Evolutionary conservation across 768 basidiomycete genomes (phyloP).

Genomic region (Panellus pusillus): DNA sequence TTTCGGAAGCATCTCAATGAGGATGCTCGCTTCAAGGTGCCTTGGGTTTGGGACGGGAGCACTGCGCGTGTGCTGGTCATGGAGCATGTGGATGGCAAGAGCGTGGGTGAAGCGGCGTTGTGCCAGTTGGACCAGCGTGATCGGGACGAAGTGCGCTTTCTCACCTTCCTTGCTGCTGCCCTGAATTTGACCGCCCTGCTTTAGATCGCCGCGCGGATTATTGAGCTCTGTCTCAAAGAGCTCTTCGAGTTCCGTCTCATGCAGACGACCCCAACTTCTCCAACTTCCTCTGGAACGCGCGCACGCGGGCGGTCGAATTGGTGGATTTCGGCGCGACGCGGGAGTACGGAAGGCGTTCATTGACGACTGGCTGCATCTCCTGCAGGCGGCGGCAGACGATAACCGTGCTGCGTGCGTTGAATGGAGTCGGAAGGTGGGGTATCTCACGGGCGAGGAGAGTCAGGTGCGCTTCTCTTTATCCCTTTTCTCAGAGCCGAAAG

Average conservation of each 20-base stretch:
- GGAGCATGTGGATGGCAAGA: slow-evolving; percentile 78
- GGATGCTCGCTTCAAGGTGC: slow-evolving; percentile 76
- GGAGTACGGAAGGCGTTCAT: slow-evolving; percentile 84
- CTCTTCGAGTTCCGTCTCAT: slow-evolving; percentile 89
- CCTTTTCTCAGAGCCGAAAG: background rate
- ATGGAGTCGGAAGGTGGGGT: slow-evolving; percentile 81
- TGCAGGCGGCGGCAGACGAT: slow-evolving; percentile 72
- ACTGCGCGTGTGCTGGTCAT: slow-evolving; percentile 87
- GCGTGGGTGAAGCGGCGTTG: slow-evolving; percentile 67
- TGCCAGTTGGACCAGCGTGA: slow-evolving; percentile 59
- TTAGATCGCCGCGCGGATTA: slow-evolving; percentile 81
- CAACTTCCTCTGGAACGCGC: slow-evolving; percentile 88
- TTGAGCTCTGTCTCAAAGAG: slow-evolving; percentile 87
- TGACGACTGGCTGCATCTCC: slow-evolving; percentile 81
- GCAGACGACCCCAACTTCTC: slow-evolving; percentile 99
- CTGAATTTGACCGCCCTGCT: background rate
- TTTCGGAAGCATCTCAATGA: slow-evolving; percentile 61
- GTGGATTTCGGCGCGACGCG: slow-evolving; percentile 97
- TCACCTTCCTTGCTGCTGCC: background rate
- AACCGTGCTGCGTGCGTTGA: slow-evolving; percentile 67
- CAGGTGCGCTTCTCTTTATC: slow-evolving; percentile 47
- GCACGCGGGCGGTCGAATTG: slow-evolving; percentile 71
- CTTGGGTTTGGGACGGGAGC: slow-evolving; percentile 82
- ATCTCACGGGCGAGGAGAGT: slow-evolving; percentile 86
- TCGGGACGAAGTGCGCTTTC: slow-evolving; percentile 63